These are phyloP conservation scores for Trichoderma atrobrunneum DNA, from an alignment of 2,329 filamentous ascomycete species.

Conservation along the genomic window DNA sequence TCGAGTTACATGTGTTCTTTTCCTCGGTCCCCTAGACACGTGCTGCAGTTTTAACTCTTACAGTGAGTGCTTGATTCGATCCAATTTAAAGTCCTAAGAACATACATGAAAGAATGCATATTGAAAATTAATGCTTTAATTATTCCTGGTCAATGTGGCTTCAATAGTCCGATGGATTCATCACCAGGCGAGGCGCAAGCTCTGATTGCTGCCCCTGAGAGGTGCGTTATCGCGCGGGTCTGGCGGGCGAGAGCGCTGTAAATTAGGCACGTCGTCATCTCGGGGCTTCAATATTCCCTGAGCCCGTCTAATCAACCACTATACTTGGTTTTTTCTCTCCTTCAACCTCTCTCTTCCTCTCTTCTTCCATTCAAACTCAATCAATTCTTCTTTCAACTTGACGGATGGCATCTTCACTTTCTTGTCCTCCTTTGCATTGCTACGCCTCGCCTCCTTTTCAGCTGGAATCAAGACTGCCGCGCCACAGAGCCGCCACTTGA, in stretches of 20 bases:
- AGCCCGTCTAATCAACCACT: not conserved
- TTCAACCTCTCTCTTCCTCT: not conserved
- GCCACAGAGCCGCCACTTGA: constrained; percentile 8
- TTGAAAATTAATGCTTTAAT: not conserved
- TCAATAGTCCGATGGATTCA: not conserved
- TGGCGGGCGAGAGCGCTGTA: constrained; percentile 14
- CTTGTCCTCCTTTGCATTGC: not conserved
- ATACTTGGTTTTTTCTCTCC: not conserved
- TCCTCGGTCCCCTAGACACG: not conserved
- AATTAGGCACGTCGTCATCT: constrained; percentile 15
- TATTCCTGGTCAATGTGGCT: not conserved
- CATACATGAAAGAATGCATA: not conserved
- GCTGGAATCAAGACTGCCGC: not conserved
- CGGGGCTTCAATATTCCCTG: not conserved
- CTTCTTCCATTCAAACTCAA: not conserved
- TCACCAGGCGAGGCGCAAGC: not conserved
- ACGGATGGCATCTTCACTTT: not conserved
- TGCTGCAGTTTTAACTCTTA: not conserved
- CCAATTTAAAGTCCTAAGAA: not conserved
- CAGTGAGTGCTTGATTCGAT: not conserved
- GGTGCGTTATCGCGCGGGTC: constrained; percentile 14
- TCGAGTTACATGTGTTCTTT: not conserved
- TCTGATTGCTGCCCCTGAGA: constrained; percentile 8
- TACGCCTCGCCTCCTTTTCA: constrained; percentile 4
- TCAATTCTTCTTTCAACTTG: not conserved